Percentiles rank a stretch among this genome's conserved stretches.
Evolutionary conservation across 2,329 filamentous ascomycete genomes (phyloP).

Genomic region (Aspergillus thermomutatus): DNA sequence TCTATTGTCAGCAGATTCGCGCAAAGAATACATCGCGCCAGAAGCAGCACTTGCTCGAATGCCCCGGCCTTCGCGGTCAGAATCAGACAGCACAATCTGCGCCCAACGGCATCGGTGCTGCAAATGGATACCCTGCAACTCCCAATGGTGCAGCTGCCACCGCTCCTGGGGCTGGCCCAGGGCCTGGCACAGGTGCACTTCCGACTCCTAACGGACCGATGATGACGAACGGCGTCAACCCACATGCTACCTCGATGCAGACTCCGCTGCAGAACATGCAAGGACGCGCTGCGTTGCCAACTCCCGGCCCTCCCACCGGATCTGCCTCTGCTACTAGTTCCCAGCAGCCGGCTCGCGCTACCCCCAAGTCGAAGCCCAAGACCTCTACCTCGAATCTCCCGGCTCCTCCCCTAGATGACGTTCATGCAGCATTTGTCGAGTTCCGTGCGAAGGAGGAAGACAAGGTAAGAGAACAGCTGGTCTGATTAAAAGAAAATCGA

Average conservation of each 20-base stretch:
- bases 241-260: slow-evolving; percentile 43
- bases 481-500: background rate
- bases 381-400: slow-evolving; percentile 40
- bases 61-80: slow-evolving; percentile 45
- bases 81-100: slow-evolving; percentile 36
- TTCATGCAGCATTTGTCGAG: slow-evolving; percentile 49
- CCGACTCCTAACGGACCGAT: slow-evolving; percentile 42
- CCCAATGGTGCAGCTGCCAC: slow-evolving; percentile 37
- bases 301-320: slow-evolving; percentile 32
- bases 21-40: slow-evolving; percentile 53
- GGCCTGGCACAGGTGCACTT: slow-evolving; percentile 31
- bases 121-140: slow-evolving; percentile 44
- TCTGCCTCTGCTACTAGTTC: slow-evolving; percentile 28
- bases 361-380: slow-evolving; percentile 38
- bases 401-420: slow-evolving; percentile 47
- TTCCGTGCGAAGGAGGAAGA: slow-evolving; percentile 47
- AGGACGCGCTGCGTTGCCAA: slow-evolving; percentile 39
- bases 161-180: slow-evolving; percentile 29
- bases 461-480: slow-evolving; percentile 31
- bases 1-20: slow-evolving; percentile 52
- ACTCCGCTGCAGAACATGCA: slow-evolving; percentile 39
- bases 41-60: slow-evolving; percentile 51
- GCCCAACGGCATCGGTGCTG: slow-evolving; percentile 38
- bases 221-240: slow-evolving; percentile 44
- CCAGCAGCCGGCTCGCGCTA: slow-evolving; percentile 33